Base-by-base conservation (phyloP, 768 basidiomycete genomes). In the Mycena crocata region DNA sequence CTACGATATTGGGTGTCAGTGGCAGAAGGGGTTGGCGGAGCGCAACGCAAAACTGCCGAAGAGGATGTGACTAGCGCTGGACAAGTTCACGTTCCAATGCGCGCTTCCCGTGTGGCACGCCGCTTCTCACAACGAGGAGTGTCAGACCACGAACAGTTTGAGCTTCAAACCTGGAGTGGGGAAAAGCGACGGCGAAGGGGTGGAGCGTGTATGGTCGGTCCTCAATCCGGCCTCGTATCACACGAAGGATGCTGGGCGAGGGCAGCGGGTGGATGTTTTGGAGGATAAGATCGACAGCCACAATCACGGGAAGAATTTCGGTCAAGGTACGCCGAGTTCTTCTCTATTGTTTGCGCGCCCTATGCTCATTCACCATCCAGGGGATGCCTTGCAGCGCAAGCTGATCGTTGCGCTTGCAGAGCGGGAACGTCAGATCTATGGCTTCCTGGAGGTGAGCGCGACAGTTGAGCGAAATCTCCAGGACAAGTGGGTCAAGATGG, bases 191-290 rank as follows among this genome's bases (percentile, higher is more conserved):
- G 66, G 62, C 28, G 59, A 63, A 40, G 65, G 48, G 0, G 44
- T 62, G 0, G 80, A 83, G 45, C 62, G 72, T 0, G 64, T 55
- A 0, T 82, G 81, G 81, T 50, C 78, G 0, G 57, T 55, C 0
- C 46, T 74, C 2, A 80, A 81, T 52, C 57, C 65, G 0, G 62
- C 64, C 0, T 71, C 73, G 0, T 59, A 58, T 5, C 73, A 71
- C 34, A 79, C 75, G 0, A 70, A 72, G 7, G 77, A 81, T 24
- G 80, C 78, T 76, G 75, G 74, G 0, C 70, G 71, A 0, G 76
- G 76, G 0, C 48, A 67, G 1, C 63, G 73, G 0, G 49, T 67
- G 4, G 76, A 78, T n/a, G 71, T 72, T 0, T 28, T 82, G 2
- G 76, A 80, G 50, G 61, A 68, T 19, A 56, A 54, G 24, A 32